Evolutionary conservation across 371 early-diverging fungal species (phyloP).

Genomic region (Mucor circinelloides): DNA sequence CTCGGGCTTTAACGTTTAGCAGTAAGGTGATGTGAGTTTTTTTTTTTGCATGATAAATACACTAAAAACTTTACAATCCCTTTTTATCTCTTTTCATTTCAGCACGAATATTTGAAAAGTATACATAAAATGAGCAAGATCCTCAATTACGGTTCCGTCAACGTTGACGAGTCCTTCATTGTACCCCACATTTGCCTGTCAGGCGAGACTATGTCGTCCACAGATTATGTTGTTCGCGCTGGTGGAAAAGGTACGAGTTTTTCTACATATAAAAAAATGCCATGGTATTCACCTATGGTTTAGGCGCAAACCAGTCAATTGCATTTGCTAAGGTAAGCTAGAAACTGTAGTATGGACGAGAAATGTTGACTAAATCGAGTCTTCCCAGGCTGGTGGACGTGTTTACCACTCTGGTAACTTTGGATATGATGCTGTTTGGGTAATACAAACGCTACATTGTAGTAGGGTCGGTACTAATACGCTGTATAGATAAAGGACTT

Average conservation of each 20-base stretch:
- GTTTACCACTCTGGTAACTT: constrained; percentile 81
- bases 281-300: too few species aligned
- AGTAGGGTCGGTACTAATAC: neutral
- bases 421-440: constrained; percentile 84
- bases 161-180: constrained; percentile 86
- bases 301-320: constrained; percentile 85
- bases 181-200: constrained; percentile 82
- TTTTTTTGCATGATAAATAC: constrained; percentile 1
- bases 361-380: neutral
- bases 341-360: neutral
- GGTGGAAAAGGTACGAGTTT: constrained; percentile 81
- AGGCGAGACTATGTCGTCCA: constrained; percentile 83
- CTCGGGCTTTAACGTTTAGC: neutral
- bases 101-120: neutral
- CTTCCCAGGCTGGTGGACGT: constrained; percentile 60
- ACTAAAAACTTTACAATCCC: neutral
- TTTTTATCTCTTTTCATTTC: neutral
- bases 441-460: neutral
- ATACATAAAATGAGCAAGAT: constrained; percentile 47
- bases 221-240: constrained; percentile 62
- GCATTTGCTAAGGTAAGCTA: constrained; percentile 67
- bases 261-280: too few species aligned
- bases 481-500: constrained; percentile 21
- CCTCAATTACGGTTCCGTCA: constrained; percentile 82
- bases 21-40: neutral